phyloP scores from a whole-genome alignment of 2,329 filamentous ascomycete species.

The Monosporascus ibericus region DNA sequence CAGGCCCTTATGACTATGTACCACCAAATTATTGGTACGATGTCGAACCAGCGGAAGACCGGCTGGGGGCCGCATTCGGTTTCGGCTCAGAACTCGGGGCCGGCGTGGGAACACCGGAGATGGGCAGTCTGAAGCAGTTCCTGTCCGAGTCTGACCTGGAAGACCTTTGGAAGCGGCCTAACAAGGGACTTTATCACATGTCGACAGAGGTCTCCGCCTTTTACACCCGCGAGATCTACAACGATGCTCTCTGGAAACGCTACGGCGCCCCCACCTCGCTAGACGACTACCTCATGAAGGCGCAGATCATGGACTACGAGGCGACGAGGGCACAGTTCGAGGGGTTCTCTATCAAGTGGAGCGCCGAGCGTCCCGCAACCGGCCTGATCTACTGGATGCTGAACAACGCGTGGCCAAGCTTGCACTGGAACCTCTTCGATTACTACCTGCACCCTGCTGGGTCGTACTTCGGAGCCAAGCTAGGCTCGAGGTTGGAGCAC shows the following conservation, averaged over 20 bases:
- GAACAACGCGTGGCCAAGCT: conserved; percentile 57
- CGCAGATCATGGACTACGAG: conserved; percentile 60
- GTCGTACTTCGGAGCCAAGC: conserved; percentile 54
- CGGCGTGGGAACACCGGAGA: conserved; percentile 56
- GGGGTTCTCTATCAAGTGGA: conserved; percentile 47
- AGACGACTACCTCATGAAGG: conserved; percentile 53
- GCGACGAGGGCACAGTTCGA: conserved; percentile 55
- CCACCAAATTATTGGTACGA: conserved; percentile 61
- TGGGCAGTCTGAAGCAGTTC: conserved; percentile 48
- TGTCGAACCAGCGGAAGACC: conserved; percentile 27
- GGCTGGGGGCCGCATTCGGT: conserved; percentile 52
- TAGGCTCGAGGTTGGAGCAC: conserved; percentile 43
- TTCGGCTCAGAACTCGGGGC: conserved; percentile 58
- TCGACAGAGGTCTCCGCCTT: conserved; percentile 49
- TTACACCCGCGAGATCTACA: conserved; percentile 51
- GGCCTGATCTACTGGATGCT: conserved; percentile 64
- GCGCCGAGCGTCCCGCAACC: conserved; percentile 44
- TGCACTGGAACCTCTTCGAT: conserved; percentile 62
- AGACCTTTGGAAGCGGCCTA: conserved; percentile 48
- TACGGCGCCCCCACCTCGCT: conserved; percentile 46
- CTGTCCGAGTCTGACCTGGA: conserved; percentile 43
- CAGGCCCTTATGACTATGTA: conserved; percentile 61
- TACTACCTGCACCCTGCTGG: conserved; percentile 54
- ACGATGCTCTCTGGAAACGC: conserved; percentile 44
- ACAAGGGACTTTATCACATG: conserved; percentile 54